A percentile compares a stretch with the other conserved stretches of the same genome.
These are phyloP conservation scores for Psilocybe mexicana DNA, from an alignment of 1,284 basidiomycete species.

Conservation along the genomic window DNA sequence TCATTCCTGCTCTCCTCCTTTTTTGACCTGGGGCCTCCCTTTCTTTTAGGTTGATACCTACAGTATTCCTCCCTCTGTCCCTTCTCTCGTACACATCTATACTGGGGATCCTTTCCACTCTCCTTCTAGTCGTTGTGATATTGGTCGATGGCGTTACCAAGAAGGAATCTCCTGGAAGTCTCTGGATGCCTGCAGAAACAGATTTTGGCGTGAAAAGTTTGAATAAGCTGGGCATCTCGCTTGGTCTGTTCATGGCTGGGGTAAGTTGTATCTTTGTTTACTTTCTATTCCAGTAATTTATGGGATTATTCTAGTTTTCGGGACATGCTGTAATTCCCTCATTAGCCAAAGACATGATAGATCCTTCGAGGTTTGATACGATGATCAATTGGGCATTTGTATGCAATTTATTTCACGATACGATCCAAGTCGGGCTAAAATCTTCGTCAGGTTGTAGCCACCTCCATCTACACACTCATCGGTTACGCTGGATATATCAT, in stretches of 20 bases:
- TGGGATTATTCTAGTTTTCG: slow-evolving; percentile 59
- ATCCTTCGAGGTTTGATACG: slow-evolving; percentile 77
- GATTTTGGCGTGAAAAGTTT: slow-evolving; percentile 56
- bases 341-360: slow-evolving; percentile 86
- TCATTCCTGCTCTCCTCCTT: neutral
- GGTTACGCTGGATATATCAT: slow-evolving; percentile 90
- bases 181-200: slow-evolving; percentile 77
- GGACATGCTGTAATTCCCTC: slow-evolving; percentile 94
- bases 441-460: slow-evolving; percentile 64
- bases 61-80: slow-evolving; percentile 81
- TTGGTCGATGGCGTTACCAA: slow-evolving; percentile 86
- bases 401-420: slow-evolving; percentile 25
- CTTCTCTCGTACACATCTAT: slow-evolving; percentile 86
- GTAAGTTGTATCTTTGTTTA: slow-evolving; percentile 42
- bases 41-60: slow-evolving; percentile 68
- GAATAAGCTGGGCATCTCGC: slow-evolving; percentile 71
- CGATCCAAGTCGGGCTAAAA: slow-evolving; percentile 1
- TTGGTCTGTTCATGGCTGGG: slow-evolving; percentile 95
- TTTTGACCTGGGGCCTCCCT: neutral
- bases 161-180: slow-evolving; percentile 76
- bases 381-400: slow-evolving; percentile 90
- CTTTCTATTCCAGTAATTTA: neutral
- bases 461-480: slow-evolving; percentile 76
- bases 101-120: slow-evolving; percentile 78
- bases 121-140: slow-evolving; percentile 79